Evolutionary conservation across 164 flowering plant species (phyloP).

Genomic region (Chloranthus sessilifolius): DNA sequence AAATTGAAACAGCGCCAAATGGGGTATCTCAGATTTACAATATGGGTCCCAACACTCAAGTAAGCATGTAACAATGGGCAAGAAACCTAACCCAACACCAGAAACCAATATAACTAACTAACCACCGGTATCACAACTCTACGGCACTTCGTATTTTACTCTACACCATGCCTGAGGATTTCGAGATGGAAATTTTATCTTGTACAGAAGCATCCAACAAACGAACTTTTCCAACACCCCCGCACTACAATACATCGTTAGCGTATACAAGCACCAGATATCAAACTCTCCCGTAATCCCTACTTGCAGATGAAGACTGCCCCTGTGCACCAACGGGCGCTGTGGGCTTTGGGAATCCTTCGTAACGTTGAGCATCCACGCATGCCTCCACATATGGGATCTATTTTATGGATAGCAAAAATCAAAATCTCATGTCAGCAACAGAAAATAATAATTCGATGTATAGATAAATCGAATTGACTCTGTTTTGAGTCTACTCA

Average conservation of each 20-base stretch:
- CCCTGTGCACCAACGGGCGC: constrained; percentile 95
- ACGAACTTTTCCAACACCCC: constrained; percentile 6
- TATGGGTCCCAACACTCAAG: too few relatives aligned
- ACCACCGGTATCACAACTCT: too few relatives aligned
- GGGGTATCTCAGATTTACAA: too few relatives aligned
- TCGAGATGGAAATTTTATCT: neutral
- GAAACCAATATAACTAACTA: too few relatives aligned
- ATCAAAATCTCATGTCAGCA: neutral
- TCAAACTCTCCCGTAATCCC: constrained; percentile 3
- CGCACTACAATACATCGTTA: constrained; percentile 4
- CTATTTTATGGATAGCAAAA: constrained; percentile 21
- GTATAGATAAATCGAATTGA: too few relatives aligned
- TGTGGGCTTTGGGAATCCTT: constrained; percentile 71
- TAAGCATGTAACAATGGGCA: too few relatives aligned
- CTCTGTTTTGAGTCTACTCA: too few relatives aligned
- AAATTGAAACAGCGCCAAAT: too few relatives aligned
- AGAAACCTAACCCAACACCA: too few relatives aligned
- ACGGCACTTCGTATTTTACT: too few relatives aligned
- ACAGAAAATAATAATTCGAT: neutral
- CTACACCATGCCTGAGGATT: neutral
- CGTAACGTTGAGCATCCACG: constrained; percentile 30
- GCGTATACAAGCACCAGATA: constrained; percentile 3
- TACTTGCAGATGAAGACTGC: constrained; percentile 22
- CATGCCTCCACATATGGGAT: constrained; percentile 88
- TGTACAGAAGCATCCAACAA: constrained; percentile 7